Evolutionary conservation across 768 basidiomycete species (phyloP).

Genomic region (Sarcodon sp.): DNA sequence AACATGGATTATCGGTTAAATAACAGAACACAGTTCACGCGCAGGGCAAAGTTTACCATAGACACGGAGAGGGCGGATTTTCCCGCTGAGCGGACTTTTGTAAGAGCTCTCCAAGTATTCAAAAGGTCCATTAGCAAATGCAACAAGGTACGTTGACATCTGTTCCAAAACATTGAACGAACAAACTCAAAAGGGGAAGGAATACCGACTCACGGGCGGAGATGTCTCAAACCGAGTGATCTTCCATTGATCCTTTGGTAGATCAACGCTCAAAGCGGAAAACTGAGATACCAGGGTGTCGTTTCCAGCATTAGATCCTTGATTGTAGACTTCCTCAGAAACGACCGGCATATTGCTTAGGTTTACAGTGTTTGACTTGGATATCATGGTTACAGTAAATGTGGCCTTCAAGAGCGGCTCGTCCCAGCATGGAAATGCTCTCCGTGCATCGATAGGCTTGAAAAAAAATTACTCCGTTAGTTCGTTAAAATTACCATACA

Average conservation of each 20-base stretch:
- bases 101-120: constrained; percentile 63
- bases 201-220: constrained; percentile 35
- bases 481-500: not conserved
- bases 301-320: constrained; percentile 10
- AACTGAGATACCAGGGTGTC: constrained; percentile 18
- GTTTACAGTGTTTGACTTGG: constrained; percentile 60
- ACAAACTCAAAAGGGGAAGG: not conserved
- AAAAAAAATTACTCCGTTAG: not conserved
- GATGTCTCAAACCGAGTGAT: constrained; percentile 72
- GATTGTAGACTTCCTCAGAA: constrained; percentile 39
- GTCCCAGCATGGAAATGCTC: constrained; percentile 85
- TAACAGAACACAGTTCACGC: not conserved
- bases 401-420: constrained; percentile 87
- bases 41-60: constrained; percentile 37
- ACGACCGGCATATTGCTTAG: constrained; percentile 79
- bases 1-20: constrained; percentile 2
- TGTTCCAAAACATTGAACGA: constrained; percentile 7
- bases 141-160: constrained; percentile 86
- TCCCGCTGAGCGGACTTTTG: constrained; percentile 67
- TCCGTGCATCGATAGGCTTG: constrained; percentile 76
- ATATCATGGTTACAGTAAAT: constrained; percentile 65
- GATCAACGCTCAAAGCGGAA: constrained; percentile 26
- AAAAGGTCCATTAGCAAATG: constrained; percentile 77
- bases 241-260: constrained; percentile 47
- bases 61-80: constrained; percentile 70